Conservation (phyloP, 129 eudicot genomes). For the sunflower (Helianthus annuus) region DNA sequence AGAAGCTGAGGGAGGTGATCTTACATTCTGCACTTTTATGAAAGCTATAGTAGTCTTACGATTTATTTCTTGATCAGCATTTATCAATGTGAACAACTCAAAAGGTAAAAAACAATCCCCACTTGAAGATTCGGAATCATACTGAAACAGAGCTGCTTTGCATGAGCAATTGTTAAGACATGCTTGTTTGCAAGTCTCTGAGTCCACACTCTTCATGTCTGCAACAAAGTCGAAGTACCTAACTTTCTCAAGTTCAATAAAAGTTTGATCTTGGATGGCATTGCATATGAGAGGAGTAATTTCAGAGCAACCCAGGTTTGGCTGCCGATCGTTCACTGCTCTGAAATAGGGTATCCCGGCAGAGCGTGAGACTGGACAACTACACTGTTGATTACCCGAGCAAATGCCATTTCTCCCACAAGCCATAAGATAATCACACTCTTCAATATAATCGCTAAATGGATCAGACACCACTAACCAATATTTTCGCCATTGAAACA, state of each 20-base stretch:
- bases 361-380: slow-evolving; percentile 23
- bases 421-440: slow-evolving; percentile 29
- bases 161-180: slow-evolving; percentile 41
- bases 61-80: not conserved
- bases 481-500: not conserved
- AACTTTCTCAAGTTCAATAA: slow-evolving; percentile 20
- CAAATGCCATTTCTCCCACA: slow-evolving; percentile 41
- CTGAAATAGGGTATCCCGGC: slow-evolving; percentile 18
- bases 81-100: slow-evolving; percentile 33
- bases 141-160: slow-evolving; percentile 37
- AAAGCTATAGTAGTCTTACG: slow-evolving; percentile 2
- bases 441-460: not conserved
- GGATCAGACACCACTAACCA: slow-evolving; percentile 4
- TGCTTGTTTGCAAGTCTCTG: slow-evolving; percentile 32
- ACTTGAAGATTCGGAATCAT: not conserved
- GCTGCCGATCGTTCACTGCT: slow-evolving; percentile 7
- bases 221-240: not conserved
- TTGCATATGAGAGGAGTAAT: slow-evolving; percentile 31
- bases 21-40: slow-evolving; percentile 35
- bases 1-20: not conserved
- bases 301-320: slow-evolving; percentile 28
- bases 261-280: slow-evolving; percentile 17
- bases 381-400: slow-evolving; percentile 23
- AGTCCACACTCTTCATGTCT: not conserved
- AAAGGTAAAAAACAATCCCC: slow-evolving; percentile 19